Percentiles rank a stretch among this genome's conserved stretches.
Conservation (phyloP, 352 stramenopile species). For the Phytophthora fragariae region DNA sequence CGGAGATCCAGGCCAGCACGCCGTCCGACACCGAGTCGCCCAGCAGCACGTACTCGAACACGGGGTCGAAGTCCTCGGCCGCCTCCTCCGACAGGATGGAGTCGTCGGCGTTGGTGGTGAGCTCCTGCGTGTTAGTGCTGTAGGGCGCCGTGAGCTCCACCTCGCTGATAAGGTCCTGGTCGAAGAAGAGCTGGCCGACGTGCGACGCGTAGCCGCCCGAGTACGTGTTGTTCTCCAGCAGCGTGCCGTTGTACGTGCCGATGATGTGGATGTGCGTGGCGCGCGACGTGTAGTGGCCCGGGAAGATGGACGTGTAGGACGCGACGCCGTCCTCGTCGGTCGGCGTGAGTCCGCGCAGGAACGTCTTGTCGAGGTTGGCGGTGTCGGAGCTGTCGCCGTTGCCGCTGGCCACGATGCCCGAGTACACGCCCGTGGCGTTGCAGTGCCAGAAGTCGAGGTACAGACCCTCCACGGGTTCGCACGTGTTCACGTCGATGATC, state of each 20-base stretch:
- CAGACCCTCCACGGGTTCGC: constrained; percentile 27
- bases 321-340: constrained; percentile 26
- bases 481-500: constrained; percentile 42
- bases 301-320: constrained; percentile 32
- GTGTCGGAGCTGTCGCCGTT: constrained; percentile 34
- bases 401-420: constrained; percentile 31
- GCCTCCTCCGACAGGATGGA: constrained; percentile 39
- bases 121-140: constrained; percentile 37
- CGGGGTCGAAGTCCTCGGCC: constrained; percentile 40
- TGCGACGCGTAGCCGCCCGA: constrained; percentile 28
- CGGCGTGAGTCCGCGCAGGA: constrained; percentile 28
- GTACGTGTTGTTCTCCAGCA: constrained; percentile 38
- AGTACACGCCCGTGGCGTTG: constrained; percentile 38
- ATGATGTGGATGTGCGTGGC: constrained; percentile 37
- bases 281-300: constrained; percentile 33
- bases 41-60: constrained; percentile 47
- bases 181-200: constrained; percentile 35
- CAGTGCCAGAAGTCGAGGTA: constrained; percentile 42
- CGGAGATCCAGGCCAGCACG: constrained; percentile 49
- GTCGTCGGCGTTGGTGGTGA: constrained; percentile 41
- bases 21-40: constrained; percentile 41
- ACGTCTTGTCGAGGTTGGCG: constrained; percentile 31
- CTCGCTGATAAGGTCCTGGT: constrained; percentile 39
- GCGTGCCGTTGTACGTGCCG: constrained; percentile 35
- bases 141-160: constrained; percentile 27